Evolutionary conservation across 805 yeast genomes (phyloP).

Genomic region (Kodamaea kaohsiungensis): DNA sequence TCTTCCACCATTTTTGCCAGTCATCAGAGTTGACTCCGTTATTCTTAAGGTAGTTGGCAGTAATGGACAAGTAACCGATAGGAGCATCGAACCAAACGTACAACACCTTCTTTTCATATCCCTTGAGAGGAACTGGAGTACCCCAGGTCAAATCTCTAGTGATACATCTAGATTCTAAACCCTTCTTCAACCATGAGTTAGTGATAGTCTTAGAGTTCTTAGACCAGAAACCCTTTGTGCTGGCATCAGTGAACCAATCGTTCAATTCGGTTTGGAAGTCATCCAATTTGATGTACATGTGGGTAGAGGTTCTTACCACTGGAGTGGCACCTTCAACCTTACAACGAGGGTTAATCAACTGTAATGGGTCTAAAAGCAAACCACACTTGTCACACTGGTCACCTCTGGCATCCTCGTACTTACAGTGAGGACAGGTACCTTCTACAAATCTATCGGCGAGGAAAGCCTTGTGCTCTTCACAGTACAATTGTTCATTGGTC

Average conservation of each 20-base stretch:
- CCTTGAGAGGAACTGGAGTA: conserved; percentile 92
- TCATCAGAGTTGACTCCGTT: conserved; percentile 37
- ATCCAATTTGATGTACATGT: conserved; percentile 79
- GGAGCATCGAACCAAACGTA: conserved; percentile 99
- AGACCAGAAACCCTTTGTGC: conserved; percentile 83
- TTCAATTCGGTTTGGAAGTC: conserved; percentile 76
- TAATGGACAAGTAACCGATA: conserved; percentile 94
- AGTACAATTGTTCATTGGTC: conserved; percentile 84
- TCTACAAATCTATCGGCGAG: conserved; percentile 97
- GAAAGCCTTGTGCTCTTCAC: conserved; percentile 86
- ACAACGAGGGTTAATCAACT: conserved; percentile 92
- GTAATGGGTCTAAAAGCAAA: conserved; percentile 82
- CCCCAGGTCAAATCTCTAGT: conserved; percentile 99
- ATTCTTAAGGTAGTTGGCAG: conserved; percentile 74
- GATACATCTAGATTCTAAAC: conserved; percentile 90
- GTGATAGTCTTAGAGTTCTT: conserved; percentile 88
- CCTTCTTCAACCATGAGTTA: conserved; percentile 90
- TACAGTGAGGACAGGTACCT: conserved; percentile 96
- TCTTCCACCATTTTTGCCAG: conserved; percentile 94
- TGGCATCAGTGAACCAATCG: conserved; percentile 70
- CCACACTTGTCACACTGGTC: conserved; percentile 99
- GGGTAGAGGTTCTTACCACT: conserved; percentile 76
- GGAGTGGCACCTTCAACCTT: conserved; percentile 87
- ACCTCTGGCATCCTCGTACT: conserved; percentile 96
- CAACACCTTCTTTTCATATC: conserved; percentile 83